Conservation (phyloP, 78 protist genomes). For the Creolimax fragrantissima region DNA sequence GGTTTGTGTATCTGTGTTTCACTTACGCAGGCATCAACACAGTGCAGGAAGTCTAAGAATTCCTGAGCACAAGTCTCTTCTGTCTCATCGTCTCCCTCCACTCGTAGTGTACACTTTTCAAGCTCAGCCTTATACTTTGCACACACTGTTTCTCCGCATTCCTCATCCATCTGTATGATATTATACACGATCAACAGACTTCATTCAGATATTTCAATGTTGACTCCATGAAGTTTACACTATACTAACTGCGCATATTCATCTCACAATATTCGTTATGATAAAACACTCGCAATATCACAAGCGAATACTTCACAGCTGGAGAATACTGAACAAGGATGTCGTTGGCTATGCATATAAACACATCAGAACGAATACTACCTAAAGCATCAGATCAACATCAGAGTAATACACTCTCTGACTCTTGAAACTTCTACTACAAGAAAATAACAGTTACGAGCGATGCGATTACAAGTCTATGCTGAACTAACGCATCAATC, state of each 20-base stretch:
- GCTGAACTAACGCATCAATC: neutral
- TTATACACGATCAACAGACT: neutral
- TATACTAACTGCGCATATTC: neutral
- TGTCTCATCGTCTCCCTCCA: neutral
- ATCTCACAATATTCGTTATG: neutral
- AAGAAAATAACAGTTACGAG: no score
- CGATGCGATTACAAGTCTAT: neutral
- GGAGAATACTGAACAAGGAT: neutral
- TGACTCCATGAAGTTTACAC: neutral
- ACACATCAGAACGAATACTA: no score
- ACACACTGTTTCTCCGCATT: slow-evolving; percentile 13
- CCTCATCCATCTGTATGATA: neutral
- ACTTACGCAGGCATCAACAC: slow-evolving; percentile 41
- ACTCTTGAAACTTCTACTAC: no score
- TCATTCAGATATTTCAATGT: neutral
- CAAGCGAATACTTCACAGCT: neutral
- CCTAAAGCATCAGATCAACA: no score
- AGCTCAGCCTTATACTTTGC: neutral
- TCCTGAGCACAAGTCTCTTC: slow-evolving; percentile 39
- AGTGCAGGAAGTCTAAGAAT: slow-evolving; percentile 24
- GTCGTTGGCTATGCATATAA: neutral
- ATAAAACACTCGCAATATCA: neutral
- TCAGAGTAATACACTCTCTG: no score
- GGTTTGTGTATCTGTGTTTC: no score
- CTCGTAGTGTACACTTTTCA: slow-evolving; percentile 26